These are phyloP conservation scores for Acanthamoeba divionensis DNA, from an alignment of 208 protist genomes.

Conservation along the genomic window DNA sequence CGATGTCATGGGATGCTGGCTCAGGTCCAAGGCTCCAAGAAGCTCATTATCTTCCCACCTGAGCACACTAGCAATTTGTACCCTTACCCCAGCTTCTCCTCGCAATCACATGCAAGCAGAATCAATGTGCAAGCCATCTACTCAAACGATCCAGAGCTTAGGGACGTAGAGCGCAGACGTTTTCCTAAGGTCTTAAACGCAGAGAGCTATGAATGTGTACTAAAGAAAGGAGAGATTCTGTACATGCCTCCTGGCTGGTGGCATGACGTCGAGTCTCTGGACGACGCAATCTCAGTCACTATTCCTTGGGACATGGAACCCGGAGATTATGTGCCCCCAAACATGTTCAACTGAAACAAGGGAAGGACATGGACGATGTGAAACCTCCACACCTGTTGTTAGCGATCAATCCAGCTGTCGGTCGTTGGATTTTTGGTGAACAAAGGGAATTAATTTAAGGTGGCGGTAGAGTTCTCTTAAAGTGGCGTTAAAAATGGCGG, in stretches of 20 bases:
- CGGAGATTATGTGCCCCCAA: too few species aligned
- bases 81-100: neutral
- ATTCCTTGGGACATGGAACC: too few species aligned
- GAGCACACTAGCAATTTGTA: neutral
- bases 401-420: too few species aligned
- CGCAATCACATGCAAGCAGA: neutral
- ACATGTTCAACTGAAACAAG: too few species aligned
- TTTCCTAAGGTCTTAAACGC: constrained; percentile 13
- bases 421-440: too few species aligned
- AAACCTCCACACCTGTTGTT: too few species aligned
- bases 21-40: neutral
- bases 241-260: constrained; percentile 41
- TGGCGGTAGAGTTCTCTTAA: too few species aligned
- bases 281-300: too few species aligned
- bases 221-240: constrained; percentile 11
- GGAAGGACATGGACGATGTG: too few species aligned
- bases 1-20: neutral
- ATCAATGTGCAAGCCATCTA: neutral
- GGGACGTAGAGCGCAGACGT: neutral
- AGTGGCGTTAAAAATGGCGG: too few species aligned
- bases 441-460: too few species aligned
- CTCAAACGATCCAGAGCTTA: neutral
- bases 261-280: too few species aligned
- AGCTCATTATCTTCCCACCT: neutral
- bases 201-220: constrained; percentile 19